Evolutionary conservation across 139 green algal genomes (phyloP).

Genomic region (Marvania coccoides): DNA sequence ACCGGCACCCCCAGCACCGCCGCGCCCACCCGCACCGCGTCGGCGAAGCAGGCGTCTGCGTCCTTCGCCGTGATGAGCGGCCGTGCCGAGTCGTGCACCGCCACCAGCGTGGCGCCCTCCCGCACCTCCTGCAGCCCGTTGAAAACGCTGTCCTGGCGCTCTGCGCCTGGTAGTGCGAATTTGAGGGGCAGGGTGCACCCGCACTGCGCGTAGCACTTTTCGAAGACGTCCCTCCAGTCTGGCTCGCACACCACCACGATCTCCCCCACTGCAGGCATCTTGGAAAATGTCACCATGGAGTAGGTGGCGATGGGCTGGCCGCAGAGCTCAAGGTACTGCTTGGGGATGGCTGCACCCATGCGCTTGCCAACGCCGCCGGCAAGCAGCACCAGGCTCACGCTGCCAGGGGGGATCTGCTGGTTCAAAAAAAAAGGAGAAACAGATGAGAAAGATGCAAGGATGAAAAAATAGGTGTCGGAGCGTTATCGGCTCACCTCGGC

Average conservation of each 20-base stretch:
- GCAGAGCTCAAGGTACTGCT: slow-evolving; percentile 91
- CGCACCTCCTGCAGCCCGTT: slow-evolving; percentile 64
- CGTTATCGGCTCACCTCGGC: no score
- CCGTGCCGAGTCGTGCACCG: slow-evolving; percentile 92
- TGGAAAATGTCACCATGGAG: slow-evolving; percentile 73
- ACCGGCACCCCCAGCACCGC: slow-evolving; percentile 91
- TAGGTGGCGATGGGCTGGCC: slow-evolving; percentile 80
- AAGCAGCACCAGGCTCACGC: slow-evolving; percentile 82
- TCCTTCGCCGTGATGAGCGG: slow-evolving; percentile 73
- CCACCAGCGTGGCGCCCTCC: slow-evolving; percentile 57
- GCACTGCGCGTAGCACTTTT: slow-evolving; percentile 21
- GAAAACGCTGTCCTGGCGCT: slow-evolving; percentile 92
- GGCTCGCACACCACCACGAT: slow-evolving; percentile 92
- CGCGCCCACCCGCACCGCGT: slow-evolving; percentile 63
- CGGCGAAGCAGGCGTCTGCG: slow-evolving; percentile 28
- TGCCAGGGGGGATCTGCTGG: no score
- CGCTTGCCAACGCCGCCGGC: slow-evolving; percentile 91
- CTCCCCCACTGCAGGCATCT: slow-evolving; percentile 80
- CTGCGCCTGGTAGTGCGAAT: slow-evolving; percentile 82
- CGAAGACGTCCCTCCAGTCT: slow-evolving; percentile 63
- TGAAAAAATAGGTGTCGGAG: no score
- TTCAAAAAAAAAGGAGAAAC: no score
- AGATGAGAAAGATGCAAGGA: no score
- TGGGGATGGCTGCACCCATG: slow-evolving; percentile 77
- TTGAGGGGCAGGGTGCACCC: slow-evolving; percentile 39